Percentiles rank a stretch among this genome's conserved stretches.
These are phyloP conservation scores for Jamesozyma rosinii DNA, from an alignment of 805 yeast species.

Conservation along the genomic window DNA sequence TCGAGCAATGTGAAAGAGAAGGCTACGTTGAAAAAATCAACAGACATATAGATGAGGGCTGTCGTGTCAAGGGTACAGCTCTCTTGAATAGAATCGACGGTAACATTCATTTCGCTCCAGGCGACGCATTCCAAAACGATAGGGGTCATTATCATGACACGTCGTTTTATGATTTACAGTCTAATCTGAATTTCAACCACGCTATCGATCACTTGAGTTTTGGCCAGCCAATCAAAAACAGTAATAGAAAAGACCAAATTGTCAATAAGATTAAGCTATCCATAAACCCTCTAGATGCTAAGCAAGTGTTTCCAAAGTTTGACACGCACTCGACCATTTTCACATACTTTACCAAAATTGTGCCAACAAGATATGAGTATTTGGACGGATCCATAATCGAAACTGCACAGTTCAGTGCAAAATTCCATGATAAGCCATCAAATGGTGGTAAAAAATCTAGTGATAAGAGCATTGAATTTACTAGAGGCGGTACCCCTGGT, in stretches of 20 bases:
- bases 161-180: constrained; percentile 54
- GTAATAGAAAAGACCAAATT: not conserved
- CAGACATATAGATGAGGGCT: constrained; percentile 68
- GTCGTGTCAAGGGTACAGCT: constrained; percentile 74
- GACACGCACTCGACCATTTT: constrained; percentile 52
- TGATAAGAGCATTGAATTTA: constrained; percentile 76
- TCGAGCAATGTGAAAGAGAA: constrained; percentile 88
- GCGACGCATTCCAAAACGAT: constrained; percentile 51
- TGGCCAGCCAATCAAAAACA: constrained; percentile 37
- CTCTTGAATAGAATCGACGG: constrained; percentile 81
- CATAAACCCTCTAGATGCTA: constrained; percentile 65
- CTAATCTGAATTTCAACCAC: constrained; percentile 69
- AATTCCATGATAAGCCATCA: constrained; percentile 79
- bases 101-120: constrained; percentile 92
- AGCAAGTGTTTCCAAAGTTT: constrained; percentile 22
- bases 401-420: constrained; percentile 85
- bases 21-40: constrained; percentile 61
- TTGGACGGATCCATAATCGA: constrained; percentile 42
- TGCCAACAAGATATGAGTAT: constrained; percentile 76
- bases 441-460: constrained; percentile 81
- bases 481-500: constrained; percentile 90
- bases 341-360: constrained; percentile 80
- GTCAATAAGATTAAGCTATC: constrained; percentile 12
- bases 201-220: constrained; percentile 72
- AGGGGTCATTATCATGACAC: constrained; percentile 76